These are phyloP conservation scores for Hebeloma cylindrosporum DNA, from an alignment of 768 basidiomycete genomes.

Conservation along the genomic window DNA sequence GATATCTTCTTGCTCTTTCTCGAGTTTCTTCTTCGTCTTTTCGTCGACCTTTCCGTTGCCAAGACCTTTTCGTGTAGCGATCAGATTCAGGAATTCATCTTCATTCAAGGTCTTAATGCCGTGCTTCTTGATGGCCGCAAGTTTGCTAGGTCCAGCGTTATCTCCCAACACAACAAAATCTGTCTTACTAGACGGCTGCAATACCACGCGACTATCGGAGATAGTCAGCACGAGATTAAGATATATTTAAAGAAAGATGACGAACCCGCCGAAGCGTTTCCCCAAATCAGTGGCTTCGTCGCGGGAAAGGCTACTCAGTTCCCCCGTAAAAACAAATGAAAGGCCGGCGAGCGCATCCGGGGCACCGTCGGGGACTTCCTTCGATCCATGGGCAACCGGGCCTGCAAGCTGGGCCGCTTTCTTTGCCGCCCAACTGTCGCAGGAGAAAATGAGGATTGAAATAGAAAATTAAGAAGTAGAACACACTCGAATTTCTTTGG, in stretches of 20 bases:
- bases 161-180: slow-evolving; percentile 87
- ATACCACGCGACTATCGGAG: slow-evolving; percentile 69
- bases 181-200: slow-evolving; percentile 87
- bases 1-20: slow-evolving; percentile 79
- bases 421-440: slow-evolving; percentile 41
- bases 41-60: slow-evolving; percentile 60
- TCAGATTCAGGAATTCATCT: slow-evolving; percentile 83
- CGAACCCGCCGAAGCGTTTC: slow-evolving; percentile 88
- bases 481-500: slow-evolving; percentile 31
- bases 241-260: not conserved
- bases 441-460: not conserved
- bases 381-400: slow-evolving; percentile 64
- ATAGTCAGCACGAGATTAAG: not conserved
- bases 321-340: slow-evolving; percentile 94
- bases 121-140: slow-evolving; percentile 85
- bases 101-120: slow-evolving; percentile 75
- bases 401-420: slow-evolving; percentile 63
- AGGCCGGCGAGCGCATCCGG: slow-evolving; percentile 80
- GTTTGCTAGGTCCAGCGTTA: slow-evolving; percentile 85
- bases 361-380: slow-evolving; percentile 69
- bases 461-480: not conserved
- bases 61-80: slow-evolving; percentile 65
- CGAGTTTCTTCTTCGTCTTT: slow-evolving; percentile 77
- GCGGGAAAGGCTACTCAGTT: slow-evolving; percentile 80
- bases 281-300: slow-evolving; percentile 87